Percentiles rank a stretch among this genome's conserved stretches.
phyloP scores from a whole-genome alignment of 257 asterid species.

The Fraxinus excelsior region DNA sequence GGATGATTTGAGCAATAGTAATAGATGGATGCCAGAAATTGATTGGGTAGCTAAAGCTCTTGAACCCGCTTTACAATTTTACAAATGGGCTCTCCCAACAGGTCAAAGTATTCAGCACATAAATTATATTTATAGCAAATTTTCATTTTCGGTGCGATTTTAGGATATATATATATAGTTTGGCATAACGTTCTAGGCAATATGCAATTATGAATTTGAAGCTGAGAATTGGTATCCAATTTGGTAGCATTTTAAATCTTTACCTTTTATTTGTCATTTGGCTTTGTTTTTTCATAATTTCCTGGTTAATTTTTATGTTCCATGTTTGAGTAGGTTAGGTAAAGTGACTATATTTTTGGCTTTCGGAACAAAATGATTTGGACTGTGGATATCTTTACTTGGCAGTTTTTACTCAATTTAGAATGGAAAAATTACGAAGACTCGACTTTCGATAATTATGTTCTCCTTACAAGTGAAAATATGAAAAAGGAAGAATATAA shows the following conservation, averaged over 20 bases:
- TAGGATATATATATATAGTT: neutral
- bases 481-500: neutral
- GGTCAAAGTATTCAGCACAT: slow-evolving; percentile 37
- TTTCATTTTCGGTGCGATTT: neutral
- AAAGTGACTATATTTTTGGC: neutral
- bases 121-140: neutral
- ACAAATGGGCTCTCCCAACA: slow-evolving; percentile 75
- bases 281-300: neutral
- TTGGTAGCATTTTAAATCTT: neutral
- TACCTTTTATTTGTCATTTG: neutral
- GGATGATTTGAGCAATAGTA: slow-evolving; percentile 35
- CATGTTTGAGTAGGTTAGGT: neutral
- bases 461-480: neutral
- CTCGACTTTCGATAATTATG: neutral
- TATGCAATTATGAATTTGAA: neutral
- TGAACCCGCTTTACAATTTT: slow-evolving; percentile 87
- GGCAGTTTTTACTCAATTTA: neutral
- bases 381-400: neutral
- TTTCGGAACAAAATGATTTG: neutral
- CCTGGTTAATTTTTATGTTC: neutral
- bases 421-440: neutral
- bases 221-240: neutral
- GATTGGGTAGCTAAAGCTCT: slow-evolving; percentile 84
- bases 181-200: neutral
- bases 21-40: slow-evolving; percentile 76